These are phyloP conservation scores for Arthrobotrys pseudoclavata DNA, from an alignment of 2,329 filamentous ascomycete genomes.

Conservation along the genomic window DNA sequence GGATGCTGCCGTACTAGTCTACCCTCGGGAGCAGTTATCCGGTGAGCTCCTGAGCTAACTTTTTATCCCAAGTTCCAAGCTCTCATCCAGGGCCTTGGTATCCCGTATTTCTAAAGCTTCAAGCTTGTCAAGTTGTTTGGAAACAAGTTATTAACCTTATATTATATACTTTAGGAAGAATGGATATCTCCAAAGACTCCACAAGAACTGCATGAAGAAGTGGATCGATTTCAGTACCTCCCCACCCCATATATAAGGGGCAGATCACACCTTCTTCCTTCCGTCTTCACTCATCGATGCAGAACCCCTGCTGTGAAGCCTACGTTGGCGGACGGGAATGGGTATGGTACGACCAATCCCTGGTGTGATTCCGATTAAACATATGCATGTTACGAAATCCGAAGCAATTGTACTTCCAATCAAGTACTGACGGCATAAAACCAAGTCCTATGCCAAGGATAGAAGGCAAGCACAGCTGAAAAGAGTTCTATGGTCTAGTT, in stretches of 20 bases:
- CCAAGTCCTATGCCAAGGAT: constrained; percentile 24
- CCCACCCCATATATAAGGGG: constrained; percentile 16
- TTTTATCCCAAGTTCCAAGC: constrained; percentile 20
- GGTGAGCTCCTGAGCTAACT: constrained; percentile 24
- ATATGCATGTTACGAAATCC: constrained; percentile 27
- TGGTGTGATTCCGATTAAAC: background rate
- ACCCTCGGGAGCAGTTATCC: constrained; percentile 24
- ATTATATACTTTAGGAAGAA: background rate
- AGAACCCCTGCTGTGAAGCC: constrained; percentile 18
- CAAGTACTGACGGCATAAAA: constrained; percentile 12
- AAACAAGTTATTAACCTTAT: background rate
- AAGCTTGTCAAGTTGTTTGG: constrained; percentile 21
- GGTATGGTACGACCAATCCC: constrained; percentile 16
- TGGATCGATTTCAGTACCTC: constrained; percentile 1
- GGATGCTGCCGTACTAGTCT: constrained; percentile 21
- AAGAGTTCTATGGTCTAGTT: constrained; percentile 1
- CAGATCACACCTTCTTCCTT: constrained; percentile 5
- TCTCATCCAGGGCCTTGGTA: constrained; percentile 16
- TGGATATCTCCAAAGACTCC: constrained; percentile 4
- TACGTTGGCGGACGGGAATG: background rate
- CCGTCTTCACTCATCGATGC: constrained; percentile 11
- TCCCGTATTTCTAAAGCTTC: background rate
- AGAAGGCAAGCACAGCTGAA: constrained; percentile 10
- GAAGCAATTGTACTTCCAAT: constrained; percentile 16
- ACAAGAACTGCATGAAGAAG: background rate